Base-by-base conservation (phyloP, 345 rosid genomes). In the Salix koriyanagi region DNA sequence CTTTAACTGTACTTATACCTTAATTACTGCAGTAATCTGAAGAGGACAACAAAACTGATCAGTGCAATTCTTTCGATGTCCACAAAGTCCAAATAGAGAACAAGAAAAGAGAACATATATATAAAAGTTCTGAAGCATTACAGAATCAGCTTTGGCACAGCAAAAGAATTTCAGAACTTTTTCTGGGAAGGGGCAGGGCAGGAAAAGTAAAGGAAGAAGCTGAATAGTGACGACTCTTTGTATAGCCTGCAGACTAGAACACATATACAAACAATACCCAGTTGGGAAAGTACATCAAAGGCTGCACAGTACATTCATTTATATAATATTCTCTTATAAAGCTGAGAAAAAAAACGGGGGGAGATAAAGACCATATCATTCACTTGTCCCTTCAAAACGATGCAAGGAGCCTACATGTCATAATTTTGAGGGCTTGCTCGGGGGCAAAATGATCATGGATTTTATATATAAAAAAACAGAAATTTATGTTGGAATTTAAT, bases 381-480 rank as follows among this genome's bases (percentile, higher is more conserved):
- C 67, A 73, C 76, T 60, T 64, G 81, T 76, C 76, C 75, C 56
- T 54, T 79, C 72, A 81, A 72, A 30, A 32, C 62, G 69, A 42
- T 21, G 70, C 64, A 74, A 61, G 70, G 26, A 70, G 56, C 25
- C 10, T 9, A 15, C 5, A 28, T 19, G 12, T 3, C 61, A 69
- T 74, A 41, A 72, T 68, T 74, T 28, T 39, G 64, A 28, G 58
- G 70, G 64, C 62, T 52, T 30, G 7, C 72, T 41, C 75, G 73
- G 72, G 41, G 64, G 54, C 87, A 77, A 32, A 56, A 77, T 77
- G 25, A 84, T 82, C 42, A 39, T 12, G 21, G 50, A 18, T 13
- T 41, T 9, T 30, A 30, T 30, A 30, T 41, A 41, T 5, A 9
- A 34, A 34, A 34, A 34, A 34, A 34, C 36, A 4, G 36, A 34